Evolutionary conservation across 75 land plant species (phyloP).

Genomic region (Pinus tabuliformis): DNA sequence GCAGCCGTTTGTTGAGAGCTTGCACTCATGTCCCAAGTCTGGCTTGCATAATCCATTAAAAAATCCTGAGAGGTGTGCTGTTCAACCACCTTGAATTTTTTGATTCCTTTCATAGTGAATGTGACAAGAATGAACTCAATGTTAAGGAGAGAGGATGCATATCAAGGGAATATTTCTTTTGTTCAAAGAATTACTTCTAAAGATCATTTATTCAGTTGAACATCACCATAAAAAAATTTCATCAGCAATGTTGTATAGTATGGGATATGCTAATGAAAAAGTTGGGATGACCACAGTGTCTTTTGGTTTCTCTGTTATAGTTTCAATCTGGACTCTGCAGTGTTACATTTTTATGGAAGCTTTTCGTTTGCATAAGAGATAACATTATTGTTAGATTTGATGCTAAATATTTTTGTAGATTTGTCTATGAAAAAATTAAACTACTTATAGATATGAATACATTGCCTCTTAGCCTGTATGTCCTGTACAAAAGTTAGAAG

Average conservation of each 20-base stretch:
- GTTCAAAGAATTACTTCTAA: neutral
- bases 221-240: neutral
- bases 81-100: neutral
- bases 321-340: too few relatives aligned
- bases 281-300: neutral
- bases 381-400: too few relatives aligned
- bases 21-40: constrained; percentile 79
- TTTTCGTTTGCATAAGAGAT: too few relatives aligned
- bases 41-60: constrained; percentile 94
- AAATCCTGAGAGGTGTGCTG: constrained; percentile 75
- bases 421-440: too few relatives aligned
- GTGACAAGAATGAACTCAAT: neutral
- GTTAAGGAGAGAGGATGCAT: neutral
- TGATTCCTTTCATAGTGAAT: neutral
- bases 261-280: neutral
- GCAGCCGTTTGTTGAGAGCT: constrained; percentile 89
- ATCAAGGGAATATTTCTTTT: neutral
- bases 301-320: too few relatives aligned
- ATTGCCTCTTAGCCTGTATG: too few relatives aligned
- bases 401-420: too few relatives aligned
- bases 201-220: neutral
- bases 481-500: too few relatives aligned
- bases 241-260: neutral
- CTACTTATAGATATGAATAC: too few relatives aligned
- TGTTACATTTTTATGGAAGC: neutral